Base-by-base conservation (phyloP, 352 stramenopile genomes). In the Aphanomyces astaci region DNA sequence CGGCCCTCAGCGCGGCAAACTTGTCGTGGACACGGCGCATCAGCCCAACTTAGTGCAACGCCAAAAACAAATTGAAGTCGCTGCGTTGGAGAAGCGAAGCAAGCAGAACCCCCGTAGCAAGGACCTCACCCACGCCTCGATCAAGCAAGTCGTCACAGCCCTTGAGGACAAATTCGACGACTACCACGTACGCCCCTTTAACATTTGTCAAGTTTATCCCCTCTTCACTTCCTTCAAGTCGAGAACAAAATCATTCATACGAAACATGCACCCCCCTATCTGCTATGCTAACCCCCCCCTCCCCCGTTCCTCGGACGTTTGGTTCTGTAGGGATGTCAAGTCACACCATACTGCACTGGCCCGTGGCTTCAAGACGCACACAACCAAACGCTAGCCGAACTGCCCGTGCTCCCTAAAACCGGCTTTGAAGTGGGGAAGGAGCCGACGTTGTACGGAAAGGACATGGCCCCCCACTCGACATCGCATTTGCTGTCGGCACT, bases 41-140 rank as follows among this genome's bases (percentile, higher is more conserved):
- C 25, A 48, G 17, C 80, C 78, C 10, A 90, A 76, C 27, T 57
- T 96, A 17, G 75, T 79, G 45, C 73, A 94, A 60, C 76, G 87
- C 13, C 84, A 93, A 56, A 89, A 89, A 57, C 79, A 76, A 33
- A 86, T 94, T 36, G 81, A 89, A 46, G 57, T 80, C 19, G 79
- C 82, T 36, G 79, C 81, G 5, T 69, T 86, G 24, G 76, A 86
- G 49, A 90, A 91, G 40, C 77, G 84, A 3, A 94, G 81, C 76
- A 89, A 86, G 66, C 76, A 88, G 28, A 84, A 89, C 32, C 86
- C 87, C 33, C 78, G 78, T 25, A 89, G 82, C 66, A 79, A 83
- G 36, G 82, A 93, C 25, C 70, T 89, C 22, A 67, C 28, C 0
- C 78, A 90, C 40, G 73, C 77, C 36, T 48, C 76, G 25, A 80